These are phyloP conservation scores for Xylaria arbuscula DNA, from an alignment of 2,329 filamentous ascomycete genomes.

Conservation along the genomic window DNA sequence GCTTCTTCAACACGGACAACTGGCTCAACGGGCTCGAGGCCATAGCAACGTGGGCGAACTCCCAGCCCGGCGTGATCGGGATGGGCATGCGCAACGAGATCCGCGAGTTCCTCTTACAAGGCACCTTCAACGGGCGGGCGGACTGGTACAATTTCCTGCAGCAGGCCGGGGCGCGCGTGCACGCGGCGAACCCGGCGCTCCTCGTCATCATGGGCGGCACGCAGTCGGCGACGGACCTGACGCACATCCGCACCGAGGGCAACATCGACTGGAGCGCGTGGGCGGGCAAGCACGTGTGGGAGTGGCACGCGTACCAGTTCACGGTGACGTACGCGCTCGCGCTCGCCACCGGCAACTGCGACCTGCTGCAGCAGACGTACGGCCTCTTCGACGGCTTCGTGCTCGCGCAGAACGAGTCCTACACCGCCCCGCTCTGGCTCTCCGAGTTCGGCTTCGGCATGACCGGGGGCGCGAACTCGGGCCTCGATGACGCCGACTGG, in stretches of 20 bases:
- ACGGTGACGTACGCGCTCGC: slow-evolving; percentile 60
- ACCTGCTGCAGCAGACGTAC: slow-evolving; percentile 56
- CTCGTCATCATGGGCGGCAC: slow-evolving; percentile 67
- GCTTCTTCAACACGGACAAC: slow-evolving; percentile 64
- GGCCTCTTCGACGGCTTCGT: slow-evolving; percentile 64
- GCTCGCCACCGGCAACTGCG: slow-evolving; percentile 57
- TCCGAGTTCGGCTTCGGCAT: slow-evolving; percentile 69
- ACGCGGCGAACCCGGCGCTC: slow-evolving; percentile 62
- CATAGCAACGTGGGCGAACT: slow-evolving; percentile 62
- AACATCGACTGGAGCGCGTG: slow-evolving; percentile 59
- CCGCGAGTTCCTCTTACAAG: slow-evolving; percentile 60
- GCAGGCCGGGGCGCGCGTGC: slow-evolving; percentile 61
- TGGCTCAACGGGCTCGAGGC: slow-evolving; percentile 65
- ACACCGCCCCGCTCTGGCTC: slow-evolving; percentile 66
- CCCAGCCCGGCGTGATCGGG: slow-evolving; percentile 63
- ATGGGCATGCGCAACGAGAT: slow-evolving; percentile 70
- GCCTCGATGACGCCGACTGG: slow-evolving; percentile 57
- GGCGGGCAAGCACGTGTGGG: slow-evolving; percentile 67
- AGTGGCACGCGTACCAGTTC: slow-evolving; percentile 69
- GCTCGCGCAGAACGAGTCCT: slow-evolving; percentile 58
- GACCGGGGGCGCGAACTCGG: slow-evolving; percentile 55
- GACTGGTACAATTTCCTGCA: slow-evolving; percentile 64
- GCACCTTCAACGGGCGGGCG: slow-evolving; percentile 54
- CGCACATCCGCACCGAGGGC: slow-evolving; percentile 53
- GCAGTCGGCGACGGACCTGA: slow-evolving; percentile 65